Evolutionary conservation across 257 asterid genomes (phyloP).

Genomic region (Solanum lycopersicoides): DNA sequence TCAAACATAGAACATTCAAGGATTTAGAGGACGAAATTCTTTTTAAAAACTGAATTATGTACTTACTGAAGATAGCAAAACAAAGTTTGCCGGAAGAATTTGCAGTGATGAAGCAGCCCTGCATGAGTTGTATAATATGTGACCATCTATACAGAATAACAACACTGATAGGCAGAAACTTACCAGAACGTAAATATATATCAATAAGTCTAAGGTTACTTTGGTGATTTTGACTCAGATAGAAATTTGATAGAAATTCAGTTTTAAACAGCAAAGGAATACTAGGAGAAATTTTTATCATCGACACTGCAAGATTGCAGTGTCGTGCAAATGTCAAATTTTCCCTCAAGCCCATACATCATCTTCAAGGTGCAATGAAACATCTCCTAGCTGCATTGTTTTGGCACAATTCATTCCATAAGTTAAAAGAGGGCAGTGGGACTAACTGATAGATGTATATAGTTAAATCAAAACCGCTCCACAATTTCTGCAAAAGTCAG

Average conservation of each 20-base stretch:
- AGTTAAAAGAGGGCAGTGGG: background rate
- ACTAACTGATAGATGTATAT: background rate
- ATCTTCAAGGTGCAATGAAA: background rate
- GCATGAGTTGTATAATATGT: constrained; percentile 7
- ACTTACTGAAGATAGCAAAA: constrained; percentile 67
- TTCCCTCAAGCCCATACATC: background rate
- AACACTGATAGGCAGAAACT: background rate
- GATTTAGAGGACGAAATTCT: background rate
- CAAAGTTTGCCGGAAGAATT: constrained; percentile 71
- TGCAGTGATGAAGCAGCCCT: constrained; percentile 59
- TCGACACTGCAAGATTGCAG: background rate
- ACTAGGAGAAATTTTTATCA: background rate
- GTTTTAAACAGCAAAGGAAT: background rate
- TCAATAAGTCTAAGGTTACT: background rate
- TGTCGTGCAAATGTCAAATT: background rate
- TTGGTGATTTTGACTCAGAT: background rate
- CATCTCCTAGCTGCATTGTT: background rate
- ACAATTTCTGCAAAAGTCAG: background rate
- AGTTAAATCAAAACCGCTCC: background rate
- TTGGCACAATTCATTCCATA: background rate
- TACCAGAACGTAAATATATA: background rate
- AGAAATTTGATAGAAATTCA: background rate
- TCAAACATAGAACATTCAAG: constrained; percentile 6
- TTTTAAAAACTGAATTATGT: background rate
- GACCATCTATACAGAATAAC: background rate